Conservation (phyloP, 2,329 filamentous ascomycete genomes). For the Aspergillus terreus region DNA sequence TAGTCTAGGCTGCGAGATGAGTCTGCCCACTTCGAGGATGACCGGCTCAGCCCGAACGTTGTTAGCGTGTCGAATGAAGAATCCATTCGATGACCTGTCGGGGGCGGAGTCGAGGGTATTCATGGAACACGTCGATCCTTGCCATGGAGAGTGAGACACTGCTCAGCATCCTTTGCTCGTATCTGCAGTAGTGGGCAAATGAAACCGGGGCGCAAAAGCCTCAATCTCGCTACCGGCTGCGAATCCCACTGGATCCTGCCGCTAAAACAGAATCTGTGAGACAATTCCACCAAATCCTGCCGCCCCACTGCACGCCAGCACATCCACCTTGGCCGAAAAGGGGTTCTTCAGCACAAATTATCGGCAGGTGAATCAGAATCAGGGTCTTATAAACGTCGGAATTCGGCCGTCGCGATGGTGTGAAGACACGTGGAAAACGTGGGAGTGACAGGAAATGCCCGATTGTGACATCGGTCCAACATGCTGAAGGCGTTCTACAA, state of each 20-base stretch:
- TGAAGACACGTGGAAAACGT: not conserved
- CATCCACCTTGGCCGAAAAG: conserved; percentile 9
- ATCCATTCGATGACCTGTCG: not conserved
- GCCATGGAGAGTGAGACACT: not conserved
- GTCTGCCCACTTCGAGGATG: not conserved
- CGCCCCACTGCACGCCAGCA: not conserved
- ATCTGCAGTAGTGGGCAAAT: not conserved
- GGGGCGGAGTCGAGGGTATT: too few relatives aligned
- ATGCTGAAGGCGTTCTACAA: conserved; percentile 17
- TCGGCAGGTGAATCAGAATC: not conserved
- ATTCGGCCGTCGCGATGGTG: not conserved
- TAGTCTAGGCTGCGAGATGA: not conserved
- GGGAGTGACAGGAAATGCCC: not conserved
- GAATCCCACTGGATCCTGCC: not conserved
- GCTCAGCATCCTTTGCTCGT: not conserved
- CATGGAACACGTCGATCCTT: not conserved
- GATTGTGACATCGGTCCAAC: not conserved
- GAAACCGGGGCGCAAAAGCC: not conserved
- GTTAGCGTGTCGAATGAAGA: not conserved
- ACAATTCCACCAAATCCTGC: not conserved
- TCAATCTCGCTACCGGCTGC: not conserved
- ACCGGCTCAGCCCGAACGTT: not conserved
- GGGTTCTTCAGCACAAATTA: not conserved
- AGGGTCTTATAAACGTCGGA: not conserved
- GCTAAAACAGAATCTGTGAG: not conserved